Conservation (phyloP, 2,329 filamentous ascomycete genomes). For the Gnomoniopsis sp. region DNA sequence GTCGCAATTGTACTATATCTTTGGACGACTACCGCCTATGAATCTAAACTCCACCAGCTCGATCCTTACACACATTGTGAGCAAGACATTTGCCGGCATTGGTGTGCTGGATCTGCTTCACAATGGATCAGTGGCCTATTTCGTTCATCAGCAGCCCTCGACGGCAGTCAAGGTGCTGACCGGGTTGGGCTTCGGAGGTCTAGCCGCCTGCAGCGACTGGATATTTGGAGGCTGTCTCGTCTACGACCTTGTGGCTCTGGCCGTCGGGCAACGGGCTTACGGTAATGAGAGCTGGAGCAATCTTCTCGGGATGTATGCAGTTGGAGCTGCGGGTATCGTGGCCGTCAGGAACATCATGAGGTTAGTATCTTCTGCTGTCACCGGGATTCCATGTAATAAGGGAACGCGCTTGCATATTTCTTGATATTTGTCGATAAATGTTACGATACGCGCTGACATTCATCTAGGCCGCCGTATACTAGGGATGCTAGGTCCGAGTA, state of each 20-base stretch:
- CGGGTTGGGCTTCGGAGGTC: slow-evolving; percentile 48
- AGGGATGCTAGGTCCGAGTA: not conserved
- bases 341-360: slow-evolving; percentile 46
- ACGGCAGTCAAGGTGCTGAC: slow-evolving; percentile 48
- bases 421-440: not conserved
- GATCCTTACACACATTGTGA: slow-evolving; percentile 55
- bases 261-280: slow-evolving; percentile 47
- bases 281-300: slow-evolving; percentile 44
- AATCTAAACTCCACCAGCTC: slow-evolving; percentile 45
- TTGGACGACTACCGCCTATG: slow-evolving; percentile 44
- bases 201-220: slow-evolving; percentile 52
- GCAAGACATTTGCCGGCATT: slow-evolving; percentile 59
- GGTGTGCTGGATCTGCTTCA: slow-evolving; percentile 57
- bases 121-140: slow-evolving; percentile 55
- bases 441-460: not conserved
- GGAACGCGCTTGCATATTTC: not conserved
- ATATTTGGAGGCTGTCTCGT: slow-evolving; percentile 58
- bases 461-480: slow-evolving; percentile 18
- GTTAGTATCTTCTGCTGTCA: slow-evolving; percentile 27
- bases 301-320: slow-evolving; percentile 48
- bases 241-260: slow-evolving; percentile 53
- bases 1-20: slow-evolving; percentile 52
- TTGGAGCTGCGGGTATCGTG: slow-evolving; percentile 50
- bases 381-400: no score
- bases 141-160: slow-evolving; percentile 42